Evolutionary conservation across 2,329 filamentous ascomycete species (phyloP).

Genomic region (Clonostachys byssicola): DNA sequence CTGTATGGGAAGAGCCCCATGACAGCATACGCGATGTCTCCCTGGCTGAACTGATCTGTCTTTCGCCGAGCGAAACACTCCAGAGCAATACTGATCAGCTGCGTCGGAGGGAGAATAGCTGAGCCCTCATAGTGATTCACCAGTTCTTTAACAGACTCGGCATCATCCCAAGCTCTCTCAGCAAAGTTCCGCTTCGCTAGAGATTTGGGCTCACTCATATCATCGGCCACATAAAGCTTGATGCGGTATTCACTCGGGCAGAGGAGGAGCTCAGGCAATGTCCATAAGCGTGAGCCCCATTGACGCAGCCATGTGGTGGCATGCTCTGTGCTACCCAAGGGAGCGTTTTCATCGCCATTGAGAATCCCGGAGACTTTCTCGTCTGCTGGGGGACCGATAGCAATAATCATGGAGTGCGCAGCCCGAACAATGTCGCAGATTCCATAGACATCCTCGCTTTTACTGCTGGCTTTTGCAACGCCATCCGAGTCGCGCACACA

Average conservation of each 20-base stretch:
- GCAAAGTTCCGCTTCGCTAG: constrained; percentile 34
- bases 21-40: constrained; percentile 37
- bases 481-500: constrained; percentile 28
- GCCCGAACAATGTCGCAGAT: constrained; percentile 39
- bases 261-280: constrained; percentile 31
- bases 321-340: constrained; percentile 10
- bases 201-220: constrained; percentile 4
- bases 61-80: constrained; percentile 28
- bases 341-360: constrained; percentile 9
- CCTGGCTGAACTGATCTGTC: constrained; percentile 25
- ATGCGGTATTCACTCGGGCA: constrained; percentile 10
- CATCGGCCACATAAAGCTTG: constrained; percentile 6
- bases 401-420: constrained; percentile 32
- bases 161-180: constrained; percentile 31
- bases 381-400: constrained; percentile 18
- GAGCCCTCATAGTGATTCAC: constrained; percentile 39
- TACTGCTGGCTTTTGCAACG: constrained; percentile 17
- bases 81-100: constrained; percentile 25
- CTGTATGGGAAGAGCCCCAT: constrained; percentile 34
- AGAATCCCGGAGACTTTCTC: constrained; percentile 9
- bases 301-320: constrained; percentile 20
- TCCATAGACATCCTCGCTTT: constrained; percentile 25
- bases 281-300: constrained; percentile 41
- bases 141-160: constrained; percentile 27
- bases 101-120: constrained; percentile 29